Evolutionary conservation across 257 asterid species (phyloP).

Genomic region (Nicotiana benthamiana): DNA sequence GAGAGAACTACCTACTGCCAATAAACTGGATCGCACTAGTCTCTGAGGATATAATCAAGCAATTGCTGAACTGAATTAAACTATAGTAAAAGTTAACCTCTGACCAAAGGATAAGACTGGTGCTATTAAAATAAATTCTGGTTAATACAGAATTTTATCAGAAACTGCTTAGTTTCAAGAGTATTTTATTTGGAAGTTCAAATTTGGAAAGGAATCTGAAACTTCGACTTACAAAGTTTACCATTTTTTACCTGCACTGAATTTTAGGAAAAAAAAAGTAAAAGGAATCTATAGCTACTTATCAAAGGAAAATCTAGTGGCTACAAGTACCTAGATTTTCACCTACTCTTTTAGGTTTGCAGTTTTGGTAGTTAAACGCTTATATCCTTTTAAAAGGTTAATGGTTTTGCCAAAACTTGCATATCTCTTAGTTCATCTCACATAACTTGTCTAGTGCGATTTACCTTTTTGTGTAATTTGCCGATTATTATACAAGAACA

Average conservation of each 20-base stretch:
- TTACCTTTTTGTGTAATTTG: no score
- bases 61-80: not conserved
- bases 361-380: not conserved
- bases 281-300: not conserved
- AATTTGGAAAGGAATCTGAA: not conserved
- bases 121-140: not conserved
- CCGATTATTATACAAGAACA: no score
- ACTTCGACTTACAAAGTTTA: not conserved
- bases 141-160: not conserved
- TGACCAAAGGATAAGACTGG: not conserved
- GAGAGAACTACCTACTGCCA: not conserved
- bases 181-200: not conserved
- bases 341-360: conserved; percentile 4
- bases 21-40: not conserved
- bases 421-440: rapidly evolving
- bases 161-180: not conserved
- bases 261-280: not conserved
- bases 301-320: not conserved
- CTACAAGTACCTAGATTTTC: conserved; percentile 5
- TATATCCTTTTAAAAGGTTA: not conserved
- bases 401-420: not conserved
- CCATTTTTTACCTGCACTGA: not conserved
- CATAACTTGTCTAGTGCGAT: no score
- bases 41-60: not conserved
- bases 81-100: not conserved